A percentile compares a stretch with the other conserved stretches of the same genome.
Evolutionary conservation across 2,329 filamentous ascomycete genomes (phyloP).

Genomic region (Cladosporium sp.): DNA sequence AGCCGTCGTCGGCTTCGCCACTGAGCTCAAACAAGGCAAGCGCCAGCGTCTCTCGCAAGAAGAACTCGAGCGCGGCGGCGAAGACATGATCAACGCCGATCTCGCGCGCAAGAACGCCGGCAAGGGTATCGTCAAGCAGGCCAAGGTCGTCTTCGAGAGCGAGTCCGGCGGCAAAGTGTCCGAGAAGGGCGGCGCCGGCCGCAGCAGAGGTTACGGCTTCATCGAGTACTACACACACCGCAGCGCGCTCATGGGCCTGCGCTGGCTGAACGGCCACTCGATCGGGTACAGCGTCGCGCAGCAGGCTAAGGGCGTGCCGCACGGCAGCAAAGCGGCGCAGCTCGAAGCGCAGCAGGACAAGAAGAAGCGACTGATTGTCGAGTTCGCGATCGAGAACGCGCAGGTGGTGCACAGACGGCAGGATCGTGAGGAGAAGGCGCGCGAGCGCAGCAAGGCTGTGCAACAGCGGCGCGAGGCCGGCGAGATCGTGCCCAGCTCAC

Average conservation of each 20-base stretch:
- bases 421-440: conserved; percentile 60
- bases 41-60: conserved; percentile 84
- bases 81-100: conserved; percentile 79
- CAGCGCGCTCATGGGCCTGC: conserved; percentile 88
- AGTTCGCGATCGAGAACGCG: conserved; percentile 97
- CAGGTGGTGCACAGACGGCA: conserved; percentile 84
- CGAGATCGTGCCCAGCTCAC: conserved; percentile 13
- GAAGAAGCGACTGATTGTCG: conserved; percentile 87
- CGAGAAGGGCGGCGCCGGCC: conserved; percentile 74
- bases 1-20: conserved; percentile 92
- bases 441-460: conserved; percentile 43
- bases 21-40: conserved; percentile 76
- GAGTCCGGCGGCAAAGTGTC: conserved; percentile 79
- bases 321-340: conserved; percentile 34
- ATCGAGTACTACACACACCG: conserved; percentile 94
- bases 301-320: conserved; percentile 41
- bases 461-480: conserved; percentile 24
- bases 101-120: conserved; percentile 75
- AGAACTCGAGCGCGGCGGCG: conserved; percentile 76
- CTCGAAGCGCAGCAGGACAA: conserved; percentile 62
- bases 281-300: conserved; percentile 50
- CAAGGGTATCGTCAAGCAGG: conserved; percentile 85
- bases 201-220: conserved; percentile 93
- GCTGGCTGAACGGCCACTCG: conserved; percentile 84
- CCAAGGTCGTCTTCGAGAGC: conserved; percentile 92